Conservation (phyloP, 345 rosid genomes). For the Garcia nutans region DNA sequence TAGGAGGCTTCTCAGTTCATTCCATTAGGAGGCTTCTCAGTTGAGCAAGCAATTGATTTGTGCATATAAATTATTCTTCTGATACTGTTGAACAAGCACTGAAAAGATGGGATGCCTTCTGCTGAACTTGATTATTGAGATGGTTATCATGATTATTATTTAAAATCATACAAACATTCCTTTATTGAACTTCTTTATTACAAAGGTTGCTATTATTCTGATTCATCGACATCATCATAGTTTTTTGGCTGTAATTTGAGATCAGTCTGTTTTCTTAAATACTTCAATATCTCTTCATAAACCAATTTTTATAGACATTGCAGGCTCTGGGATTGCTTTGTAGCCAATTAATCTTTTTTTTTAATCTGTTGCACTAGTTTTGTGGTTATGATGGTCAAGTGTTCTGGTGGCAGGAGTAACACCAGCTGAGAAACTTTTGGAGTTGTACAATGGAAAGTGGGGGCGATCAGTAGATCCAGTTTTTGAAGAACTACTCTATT, state of each 20-base stretch:
- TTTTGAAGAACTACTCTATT: conserved; percentile 70
- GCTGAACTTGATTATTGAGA: too few relatives aligned
- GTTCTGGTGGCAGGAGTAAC: conserved; percentile 59
- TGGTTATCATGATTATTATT: too few relatives aligned
- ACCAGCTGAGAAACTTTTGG: conserved; percentile 84
- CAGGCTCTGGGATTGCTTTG: background rate
- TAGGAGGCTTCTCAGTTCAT: background rate
- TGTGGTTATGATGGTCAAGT: background rate
- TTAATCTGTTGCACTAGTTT: background rate
- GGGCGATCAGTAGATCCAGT: conserved; percentile 77
- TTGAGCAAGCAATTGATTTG: background rate
- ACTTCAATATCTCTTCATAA: background rate
- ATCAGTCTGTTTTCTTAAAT: background rate
- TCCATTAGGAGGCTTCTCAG: background rate
- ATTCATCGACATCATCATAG: background rate
- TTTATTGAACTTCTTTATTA: too few relatives aligned
- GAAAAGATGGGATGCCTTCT: background rate
- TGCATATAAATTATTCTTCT: background rate
- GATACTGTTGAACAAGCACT: background rate
- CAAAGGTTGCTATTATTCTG: background rate
- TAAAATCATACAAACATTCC: background rate
- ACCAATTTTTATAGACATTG: background rate
- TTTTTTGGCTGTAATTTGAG: background rate
- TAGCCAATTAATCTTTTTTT: background rate
- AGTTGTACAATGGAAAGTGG: conserved; percentile 81